Conservation (phyloP, 116 monocot species). For the Trichopus zeylanicus region DNA sequence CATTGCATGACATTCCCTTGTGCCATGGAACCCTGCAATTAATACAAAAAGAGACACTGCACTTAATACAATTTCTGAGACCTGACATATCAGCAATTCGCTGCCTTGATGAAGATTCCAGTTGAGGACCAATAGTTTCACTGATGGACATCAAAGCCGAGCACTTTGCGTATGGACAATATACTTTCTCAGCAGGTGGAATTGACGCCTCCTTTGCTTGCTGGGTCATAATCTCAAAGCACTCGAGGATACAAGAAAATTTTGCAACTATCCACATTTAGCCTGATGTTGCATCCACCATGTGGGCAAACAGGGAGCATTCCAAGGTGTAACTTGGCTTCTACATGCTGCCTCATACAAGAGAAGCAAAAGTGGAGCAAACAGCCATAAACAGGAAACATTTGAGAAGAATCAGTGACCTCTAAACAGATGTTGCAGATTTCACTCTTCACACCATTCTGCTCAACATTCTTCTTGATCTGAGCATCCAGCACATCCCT, state of each 20-base stretch:
- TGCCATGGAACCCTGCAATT: constrained; percentile 90
- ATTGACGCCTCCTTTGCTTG: constrained; percentile 73
- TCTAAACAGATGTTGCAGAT: constrained; percentile 81
- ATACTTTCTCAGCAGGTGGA: constrained; percentile 63
- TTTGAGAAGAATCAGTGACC: constrained; percentile 37
- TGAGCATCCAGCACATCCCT: constrained; percentile 64
- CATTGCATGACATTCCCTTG: constrained; percentile 47
- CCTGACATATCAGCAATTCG: constrained; percentile 12
- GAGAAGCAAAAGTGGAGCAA: constrained; percentile 68
- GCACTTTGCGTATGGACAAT: constrained; percentile 88
- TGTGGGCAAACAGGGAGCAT: constrained; percentile 73
- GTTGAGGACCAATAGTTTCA: constrained; percentile 30
- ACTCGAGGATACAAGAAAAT: constrained; percentile 48
- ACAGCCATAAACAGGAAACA: constrained; percentile 54
- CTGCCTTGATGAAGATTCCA: constrained; percentile 32
- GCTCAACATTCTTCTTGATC: constrained; percentile 21
- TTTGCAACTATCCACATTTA: constrained; percentile 49
- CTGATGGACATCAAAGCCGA: constrained; percentile 71
- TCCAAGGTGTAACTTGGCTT: constrained; percentile 74
- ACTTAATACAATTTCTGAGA: constrained; percentile 69
- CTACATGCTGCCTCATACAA: constrained; percentile 92
- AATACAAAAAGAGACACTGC: constrained; percentile 57
- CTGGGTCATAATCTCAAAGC: constrained; percentile 44
- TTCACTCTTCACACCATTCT: constrained; percentile 20
- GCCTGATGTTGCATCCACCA: too few species aligned